Evolutionary conservation across 371 early-diverging fungal species (phyloP), one percentile per base, ranked within the genome.

Genomic region (Sporodiniella umbellata): DNA sequence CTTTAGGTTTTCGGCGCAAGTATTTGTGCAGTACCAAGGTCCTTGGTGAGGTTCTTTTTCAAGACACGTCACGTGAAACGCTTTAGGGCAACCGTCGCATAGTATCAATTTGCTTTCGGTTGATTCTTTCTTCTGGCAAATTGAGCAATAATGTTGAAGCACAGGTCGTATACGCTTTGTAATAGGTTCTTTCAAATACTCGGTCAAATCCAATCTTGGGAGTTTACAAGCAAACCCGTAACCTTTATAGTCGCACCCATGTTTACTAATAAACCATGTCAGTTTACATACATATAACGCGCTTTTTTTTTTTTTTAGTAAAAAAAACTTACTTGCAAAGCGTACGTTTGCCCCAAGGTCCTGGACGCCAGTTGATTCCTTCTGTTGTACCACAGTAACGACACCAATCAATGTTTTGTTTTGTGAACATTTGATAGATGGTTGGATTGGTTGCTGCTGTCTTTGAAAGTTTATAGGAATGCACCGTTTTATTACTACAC

Each of bases 311-410:
- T n/a, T n/a, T n/a, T n/a, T n/a, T n/a, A n/a, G n/a, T n/a, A n/a
- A n/a, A n/a, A n/a, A n/a, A 48, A 28, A 77, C 76, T 60, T 74
- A 84, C 82, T 94, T 94, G 88, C 94, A 94, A 46, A 94, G 78
- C 2, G 94, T 93, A 42, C 92, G 86, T 70, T 93, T 92, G 26
- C 94, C 94, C 94, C 94, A 94, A 28, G 94, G 94, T 2, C 94
- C 94, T 19, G 93, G 94, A 37, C 93, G 81, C 91, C 93, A 94
- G 70, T 92, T 93, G 48, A 91, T 89, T 39, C 88, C 88, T 69
- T 93, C 90, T 3, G 94, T 94, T 1, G 92, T 92, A 38, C 94
- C 94, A 60, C 94, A 94, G 59, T 94, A 94, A 38, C 93, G 85
- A 68, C 94, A 94, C 94, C 94, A 94, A 65, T 92, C 87, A 50